Base-by-base conservation (phyloP, 805 yeast genomes). In the Candida bentonensis region DNA sequence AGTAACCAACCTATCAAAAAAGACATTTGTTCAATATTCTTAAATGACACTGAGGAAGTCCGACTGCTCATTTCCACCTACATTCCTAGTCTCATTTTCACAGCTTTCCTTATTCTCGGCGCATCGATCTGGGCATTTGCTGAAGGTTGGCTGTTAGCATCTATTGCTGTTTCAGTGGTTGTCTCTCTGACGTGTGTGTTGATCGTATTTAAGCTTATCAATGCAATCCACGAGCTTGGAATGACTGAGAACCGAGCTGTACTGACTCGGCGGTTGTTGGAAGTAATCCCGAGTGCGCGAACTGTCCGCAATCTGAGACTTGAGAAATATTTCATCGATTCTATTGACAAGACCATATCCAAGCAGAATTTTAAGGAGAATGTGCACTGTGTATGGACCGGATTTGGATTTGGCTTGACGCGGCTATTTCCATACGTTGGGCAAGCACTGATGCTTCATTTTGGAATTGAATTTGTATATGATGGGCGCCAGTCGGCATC, bases 11-110 rank as follows among this genome's bases (percentile, higher is more conserved):
- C 44, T 21, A n/a, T 17, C 15, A n/a, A 28, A 2, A 11, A 22
- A 5, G 28, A 39, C 15, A 9, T 23, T 47, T 1, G 20, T 25
- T 2, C 84, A 80, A 65, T 88, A 15, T 51, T 89, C 2, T 65
- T 88, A 70, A 86, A 84, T 56, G 96, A 92, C 57, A 61, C 84
- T 0, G 76, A 95, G 52, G 95, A 86, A 53, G 61, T 84, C 47
- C 69, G 95, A 48, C 61, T 67, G 0, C 61, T 88, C 28, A 69
- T 84, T 1, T 68, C 84, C 0, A 77, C 77, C 39, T 78, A 81
- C 49, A 56, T 84, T 23, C 66, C 78, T 7, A 69, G 79, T 0
- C 39, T 76, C 0, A 51, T 76, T 1, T 72, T 79, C 9, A 69
- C 83, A 33, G 42, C 73, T 2, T 64, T 76, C 0, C 68, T 86